Evolutionary conservation across 23 red algal genomes (phyloP).

Genomic region (Gracilaria caudata): DNA sequence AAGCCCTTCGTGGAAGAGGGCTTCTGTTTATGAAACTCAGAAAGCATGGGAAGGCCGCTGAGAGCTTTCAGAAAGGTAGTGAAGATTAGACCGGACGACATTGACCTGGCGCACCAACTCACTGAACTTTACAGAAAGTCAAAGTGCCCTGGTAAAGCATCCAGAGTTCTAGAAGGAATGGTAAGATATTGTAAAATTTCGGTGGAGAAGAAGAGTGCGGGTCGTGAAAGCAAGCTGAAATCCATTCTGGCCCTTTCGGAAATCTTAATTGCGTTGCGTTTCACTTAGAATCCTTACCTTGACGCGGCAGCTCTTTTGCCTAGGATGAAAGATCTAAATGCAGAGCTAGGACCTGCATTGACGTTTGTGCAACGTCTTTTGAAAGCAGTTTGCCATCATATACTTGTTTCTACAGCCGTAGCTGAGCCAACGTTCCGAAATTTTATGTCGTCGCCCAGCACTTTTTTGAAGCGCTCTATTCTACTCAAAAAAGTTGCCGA

Average conservation of each 20-base stretch:
- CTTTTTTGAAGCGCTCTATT: conserved; percentile 27
- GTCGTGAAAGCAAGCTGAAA: conserved; percentile 4
- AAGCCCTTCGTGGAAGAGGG: conserved; percentile 62
- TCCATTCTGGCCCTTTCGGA: not conserved
- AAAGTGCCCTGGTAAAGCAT: conserved; percentile 24
- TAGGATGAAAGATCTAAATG: conserved; percentile 14
- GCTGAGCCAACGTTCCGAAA: conserved; percentile 51
- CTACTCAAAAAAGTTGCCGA: conserved; percentile 74
- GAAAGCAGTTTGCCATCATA: conserved; percentile 68
- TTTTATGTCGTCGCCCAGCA: conserved; percentile 49
- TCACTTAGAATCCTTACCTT: conserved; percentile 12
- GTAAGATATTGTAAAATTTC: conserved; percentile 43
- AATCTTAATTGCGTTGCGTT: conserved; percentile 40
- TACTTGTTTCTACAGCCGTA: conserved; percentile 36
- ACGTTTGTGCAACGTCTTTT: conserved; percentile 63
- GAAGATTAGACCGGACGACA: conserved; percentile 33
- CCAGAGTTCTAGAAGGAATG: conserved; percentile 39
- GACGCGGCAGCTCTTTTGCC: conserved; percentile 48
- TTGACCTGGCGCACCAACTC: conserved; percentile 22
- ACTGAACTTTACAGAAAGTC: conserved; percentile 18
- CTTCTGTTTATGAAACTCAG: conserved; percentile 46
- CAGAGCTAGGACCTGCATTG: conserved; percentile 9
- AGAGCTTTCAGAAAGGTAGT: conserved; percentile 54
- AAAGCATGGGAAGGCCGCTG: conserved; percentile 62
- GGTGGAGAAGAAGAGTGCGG: not conserved